Conservation (phyloP, 805 yeast genomes). For the Pichia ethanolica region DNA sequence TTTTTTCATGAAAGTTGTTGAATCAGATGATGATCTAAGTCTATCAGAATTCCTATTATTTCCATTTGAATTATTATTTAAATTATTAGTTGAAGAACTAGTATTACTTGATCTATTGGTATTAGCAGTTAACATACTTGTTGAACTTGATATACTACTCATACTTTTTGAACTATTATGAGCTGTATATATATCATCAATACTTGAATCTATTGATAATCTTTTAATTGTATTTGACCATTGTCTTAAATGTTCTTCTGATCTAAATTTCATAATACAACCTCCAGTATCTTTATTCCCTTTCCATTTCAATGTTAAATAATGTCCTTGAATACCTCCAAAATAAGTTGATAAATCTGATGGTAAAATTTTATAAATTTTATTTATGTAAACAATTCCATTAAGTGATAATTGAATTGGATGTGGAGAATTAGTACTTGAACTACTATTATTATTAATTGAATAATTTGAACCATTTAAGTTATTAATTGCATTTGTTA, state of each 20-base stretch:
- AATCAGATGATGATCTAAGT: slow-evolving; percentile 20
- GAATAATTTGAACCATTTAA: slow-evolving; percentile 15
- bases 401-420: slow-evolving; percentile 19
- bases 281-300: slow-evolving; percentile 83
- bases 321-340: slow-evolving; percentile 36
- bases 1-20: slow-evolving; percentile 19
- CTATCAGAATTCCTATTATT: slow-evolving; percentile 13
- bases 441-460: not conserved
- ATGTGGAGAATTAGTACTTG: not conserved
- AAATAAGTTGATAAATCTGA: slow-evolving; percentile 27
- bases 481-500: slow-evolving; percentile 14
- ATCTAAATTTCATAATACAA: slow-evolving; percentile 71
- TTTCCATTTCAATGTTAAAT: slow-evolving; percentile 68
- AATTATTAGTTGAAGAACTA: slow-evolving; percentile 9
- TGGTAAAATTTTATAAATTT: slow-evolving; percentile 20
- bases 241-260: slow-evolving; percentile 74
- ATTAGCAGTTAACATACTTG: slow-evolving; percentile 6
- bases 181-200: slow-evolving; percentile 3
- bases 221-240: slow-evolving; percentile 68
- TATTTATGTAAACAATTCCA: slow-evolving; percentile 27
- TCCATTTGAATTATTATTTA: not conserved
- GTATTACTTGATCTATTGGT: slow-evolving; percentile 13
- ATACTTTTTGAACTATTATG: slow-evolving; percentile 10
- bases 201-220: slow-evolving; percentile 23
- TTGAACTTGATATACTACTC: slow-evolving; percentile 6